Evolutionary conservation across 148 eudicot genomes (phyloP).

Genomic region (Spergularia marina): DNA sequence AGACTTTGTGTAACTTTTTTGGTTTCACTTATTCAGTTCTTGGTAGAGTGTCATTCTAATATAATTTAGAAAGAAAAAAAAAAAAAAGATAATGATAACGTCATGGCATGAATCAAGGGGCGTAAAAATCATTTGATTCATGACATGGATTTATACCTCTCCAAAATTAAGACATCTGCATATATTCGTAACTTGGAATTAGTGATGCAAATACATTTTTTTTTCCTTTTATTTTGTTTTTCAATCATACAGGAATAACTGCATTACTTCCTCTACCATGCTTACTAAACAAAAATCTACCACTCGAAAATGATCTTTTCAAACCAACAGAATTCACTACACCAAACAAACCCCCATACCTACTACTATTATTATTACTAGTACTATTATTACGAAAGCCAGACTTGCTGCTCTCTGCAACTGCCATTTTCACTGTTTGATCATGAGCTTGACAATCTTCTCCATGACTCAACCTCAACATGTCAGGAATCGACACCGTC

Average conservation of each 20-base stretch:
- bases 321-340: conserved; percentile 32
- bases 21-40: no score
- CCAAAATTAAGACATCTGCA: no score
- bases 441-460: conserved; percentile 19
- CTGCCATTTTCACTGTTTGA: conserved; percentile 8
- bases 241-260: conserved; percentile 35
- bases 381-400: conserved; percentile 5
- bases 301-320: conserved; percentile 68
- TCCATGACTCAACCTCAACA: conserved; percentile 26
- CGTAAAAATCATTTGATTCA: no score
- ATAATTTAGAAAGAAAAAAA: no score
- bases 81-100: no score
- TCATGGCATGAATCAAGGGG: no score
- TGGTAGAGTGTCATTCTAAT: no score
- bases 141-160: no score
- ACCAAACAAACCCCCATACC: conserved; percentile 27
- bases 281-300: conserved; percentile 44
- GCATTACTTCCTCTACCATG: conserved; percentile 35
- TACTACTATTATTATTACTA: conserved; percentile 18
- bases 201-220: no score
- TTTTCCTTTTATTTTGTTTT: no score
- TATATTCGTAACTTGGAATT: no score
- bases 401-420: conserved; percentile 30
- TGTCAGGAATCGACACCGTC: conserved; percentile 39
- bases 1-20: no score